phyloP scores from a whole-genome alignment of 495 filamentous ascomycete genomes.

The Talaromyces adpressus region DNA sequence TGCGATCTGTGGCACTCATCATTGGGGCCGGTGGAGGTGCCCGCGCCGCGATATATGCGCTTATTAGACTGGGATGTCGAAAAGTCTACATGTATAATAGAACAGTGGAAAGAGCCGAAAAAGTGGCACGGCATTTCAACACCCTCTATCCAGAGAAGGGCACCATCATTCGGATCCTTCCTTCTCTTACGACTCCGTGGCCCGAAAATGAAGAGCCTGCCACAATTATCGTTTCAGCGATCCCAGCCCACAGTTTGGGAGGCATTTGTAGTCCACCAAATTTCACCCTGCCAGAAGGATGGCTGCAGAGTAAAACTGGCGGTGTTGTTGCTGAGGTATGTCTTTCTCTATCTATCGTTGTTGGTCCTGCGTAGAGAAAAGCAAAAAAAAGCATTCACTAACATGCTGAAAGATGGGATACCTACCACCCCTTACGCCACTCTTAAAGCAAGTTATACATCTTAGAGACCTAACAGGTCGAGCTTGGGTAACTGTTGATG shows the following conservation, averaged over 20 bases:
- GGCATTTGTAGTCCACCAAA: conserved; percentile 53
- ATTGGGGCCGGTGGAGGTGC: conserved; percentile 79
- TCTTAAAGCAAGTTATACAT: conserved; percentile 55
- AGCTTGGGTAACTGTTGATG: too few species aligned
- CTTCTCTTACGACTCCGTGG: conserved; percentile 53
- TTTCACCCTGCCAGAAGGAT: conserved; percentile 61
- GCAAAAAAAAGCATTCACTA: neutral
- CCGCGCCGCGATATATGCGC: conserved; percentile 69
- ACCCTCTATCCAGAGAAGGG: conserved; percentile 18
- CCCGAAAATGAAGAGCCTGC: conserved; percentile 56
- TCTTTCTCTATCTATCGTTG: neutral
- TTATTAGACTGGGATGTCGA: conserved; percentile 67
- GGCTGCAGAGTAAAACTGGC: conserved; percentile 70
- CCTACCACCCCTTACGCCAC: conserved; percentile 61
- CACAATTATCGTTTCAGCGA: conserved; percentile 67
- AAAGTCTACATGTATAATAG: conserved; percentile 71
- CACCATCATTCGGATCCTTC: conserved; percentile 48
- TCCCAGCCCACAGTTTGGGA: conserved; percentile 60
- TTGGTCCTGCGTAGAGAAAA: conserved; percentile 2
- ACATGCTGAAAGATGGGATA: conserved; percentile 51
- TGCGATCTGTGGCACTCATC: conserved; percentile 57
- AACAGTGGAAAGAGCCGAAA: conserved; percentile 50
- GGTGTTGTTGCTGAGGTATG: conserved; percentile 68
- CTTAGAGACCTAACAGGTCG: conserved; percentile 41
- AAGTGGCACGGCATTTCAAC: conserved; percentile 65